Conservation (phyloP, 2,329 filamentous ascomycete genomes). For the Didymella keratinophila region DNA sequence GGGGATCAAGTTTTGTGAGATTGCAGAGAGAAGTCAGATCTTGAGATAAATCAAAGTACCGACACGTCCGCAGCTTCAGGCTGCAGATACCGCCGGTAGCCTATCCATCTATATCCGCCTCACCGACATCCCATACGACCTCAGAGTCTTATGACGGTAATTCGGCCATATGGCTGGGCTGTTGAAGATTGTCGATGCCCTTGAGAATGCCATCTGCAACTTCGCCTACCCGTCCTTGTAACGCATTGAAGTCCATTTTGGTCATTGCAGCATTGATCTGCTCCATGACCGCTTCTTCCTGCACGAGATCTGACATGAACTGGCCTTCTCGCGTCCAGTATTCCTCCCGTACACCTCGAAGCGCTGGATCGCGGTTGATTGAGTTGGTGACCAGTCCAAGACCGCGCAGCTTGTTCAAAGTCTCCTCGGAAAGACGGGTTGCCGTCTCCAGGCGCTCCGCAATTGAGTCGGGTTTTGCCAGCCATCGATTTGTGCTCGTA, state of each 20-base stretch:
- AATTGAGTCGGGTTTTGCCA: constrained; percentile 67
- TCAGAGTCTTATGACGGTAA: constrained; percentile 13
- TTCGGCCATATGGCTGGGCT: constrained; percentile 6
- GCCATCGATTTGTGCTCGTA: constrained; percentile 80
- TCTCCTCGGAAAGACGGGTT: constrained; percentile 64
- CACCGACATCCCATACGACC: neutral
- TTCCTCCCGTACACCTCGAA: constrained; percentile 70
- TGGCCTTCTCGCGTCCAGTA: constrained; percentile 85
- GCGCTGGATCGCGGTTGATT: constrained; percentile 72
- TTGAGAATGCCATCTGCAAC: constrained; percentile 48
- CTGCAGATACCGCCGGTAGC: constrained; percentile 31
- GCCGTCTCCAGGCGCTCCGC: constrained; percentile 71
- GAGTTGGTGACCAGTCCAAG: constrained; percentile 82
- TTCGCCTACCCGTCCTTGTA: constrained; percentile 69
- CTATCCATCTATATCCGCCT: constrained; percentile 39
- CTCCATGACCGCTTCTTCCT: constrained; percentile 77
- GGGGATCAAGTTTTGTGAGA: constrained; percentile 25
- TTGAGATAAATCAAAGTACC: constrained; percentile 12
- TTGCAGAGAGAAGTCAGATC: constrained; percentile 19
- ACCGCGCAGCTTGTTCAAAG: constrained; percentile 73
- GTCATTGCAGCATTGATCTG: constrained; percentile 73
- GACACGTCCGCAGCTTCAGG: constrained; percentile 18
- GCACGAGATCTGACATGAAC: constrained; percentile 77
- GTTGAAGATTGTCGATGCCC: constrained; percentile 41
- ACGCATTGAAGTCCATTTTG: constrained; percentile 68